These are phyloP conservation scores for Leucocoprinus sp. DNA, from an alignment of 768 basidiomycete species.

Conservation along the genomic window DNA sequence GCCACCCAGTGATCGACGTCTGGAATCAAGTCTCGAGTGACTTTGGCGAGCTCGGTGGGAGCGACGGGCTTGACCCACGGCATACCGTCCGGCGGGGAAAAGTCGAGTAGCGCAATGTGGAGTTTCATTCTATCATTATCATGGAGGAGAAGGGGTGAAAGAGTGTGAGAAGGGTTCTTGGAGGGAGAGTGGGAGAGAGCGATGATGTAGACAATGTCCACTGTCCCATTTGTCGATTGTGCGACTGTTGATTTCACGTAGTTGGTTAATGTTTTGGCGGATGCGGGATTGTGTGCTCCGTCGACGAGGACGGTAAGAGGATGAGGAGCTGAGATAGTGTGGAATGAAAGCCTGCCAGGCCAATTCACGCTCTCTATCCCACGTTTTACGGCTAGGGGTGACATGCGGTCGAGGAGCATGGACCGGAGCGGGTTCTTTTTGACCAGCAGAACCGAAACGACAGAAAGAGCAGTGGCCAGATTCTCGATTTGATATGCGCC, in stretches of 20 bases:
- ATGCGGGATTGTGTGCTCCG: conserved; percentile 79
- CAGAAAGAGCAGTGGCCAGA: conserved; percentile 56
- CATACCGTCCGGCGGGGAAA: conserved; percentile 83
- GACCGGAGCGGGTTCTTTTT: conserved; percentile 17
- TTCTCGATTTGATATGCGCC: conserved; percentile 86
- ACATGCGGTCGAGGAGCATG: conserved; percentile 30
- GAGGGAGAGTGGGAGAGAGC: conserved; percentile 82
- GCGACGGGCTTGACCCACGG: conserved; percentile 79
- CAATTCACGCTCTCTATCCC: conserved; percentile 63
- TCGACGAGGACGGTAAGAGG: conserved; percentile 60
- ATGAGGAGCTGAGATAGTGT: conserved; percentile 23
- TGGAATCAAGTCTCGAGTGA: conserved; percentile 35
- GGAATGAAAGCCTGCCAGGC: conserved; percentile 82
- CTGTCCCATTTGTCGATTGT: conserved; percentile 6
- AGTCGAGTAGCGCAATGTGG: conserved; percentile 48
- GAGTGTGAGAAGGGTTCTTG: conserved; percentile 67
- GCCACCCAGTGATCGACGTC: conserved; percentile 9
- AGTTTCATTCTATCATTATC: conserved; percentile 23
- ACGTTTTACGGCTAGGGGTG: conserved; percentile 33
- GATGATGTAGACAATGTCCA: conserved; percentile 63
- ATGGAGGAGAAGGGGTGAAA: conserved; percentile 52
- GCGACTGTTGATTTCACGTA: conserved; percentile 1
- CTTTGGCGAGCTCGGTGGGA: conserved; percentile 38
- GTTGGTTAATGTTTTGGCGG: conserved; percentile 4
- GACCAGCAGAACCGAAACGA: conserved; percentile 48